phyloP scores from a whole-genome alignment of 352 stramenopile genomes.

The Globisporangium cylindrosporum region DNA sequence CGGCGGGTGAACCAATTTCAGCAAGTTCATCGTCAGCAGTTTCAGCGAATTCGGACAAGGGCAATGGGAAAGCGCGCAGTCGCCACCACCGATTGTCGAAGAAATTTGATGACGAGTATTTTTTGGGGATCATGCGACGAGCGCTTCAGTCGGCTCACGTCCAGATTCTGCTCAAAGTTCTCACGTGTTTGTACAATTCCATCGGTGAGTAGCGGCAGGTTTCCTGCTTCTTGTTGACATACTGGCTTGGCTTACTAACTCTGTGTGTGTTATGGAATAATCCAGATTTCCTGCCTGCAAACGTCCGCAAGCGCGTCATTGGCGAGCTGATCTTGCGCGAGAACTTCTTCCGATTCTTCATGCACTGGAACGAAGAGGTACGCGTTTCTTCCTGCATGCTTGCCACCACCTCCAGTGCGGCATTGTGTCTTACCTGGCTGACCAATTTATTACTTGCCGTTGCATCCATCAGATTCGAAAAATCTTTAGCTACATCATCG shows the following conservation, averaged over 20 bases:
- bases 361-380: constrained; percentile 90
- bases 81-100: constrained; percentile 32
- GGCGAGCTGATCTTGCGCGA: constrained; percentile 74
- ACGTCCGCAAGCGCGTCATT: constrained; percentile 59
- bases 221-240: background rate
- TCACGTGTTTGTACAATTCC: constrained; percentile 84
- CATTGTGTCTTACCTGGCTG: constrained; percentile 1
- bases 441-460: background rate
- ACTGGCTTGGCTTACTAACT: background rate
- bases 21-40: background rate
- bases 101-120: constrained; percentile 72
- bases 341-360: constrained; percentile 86
- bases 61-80: constrained; percentile 11
- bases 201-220: constrained; percentile 38
- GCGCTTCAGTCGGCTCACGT: constrained; percentile 74
- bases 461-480: constrained; percentile 57
- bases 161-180: constrained; percentile 82
- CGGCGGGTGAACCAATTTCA: background rate
- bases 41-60: background rate
- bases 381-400: constrained; percentile 1
- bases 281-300: constrained; percentile 64
- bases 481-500: constrained; percentile 83
- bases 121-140: constrained; percentile 62
- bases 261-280: background rate
- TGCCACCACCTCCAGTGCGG: background rate